A percentile compares a stretch with the other conserved stretches of the same genome.
Evolutionary conservation across 768 basidiomycete genomes (phyloP).

Genomic region (Hypholoma sublateritium): DNA sequence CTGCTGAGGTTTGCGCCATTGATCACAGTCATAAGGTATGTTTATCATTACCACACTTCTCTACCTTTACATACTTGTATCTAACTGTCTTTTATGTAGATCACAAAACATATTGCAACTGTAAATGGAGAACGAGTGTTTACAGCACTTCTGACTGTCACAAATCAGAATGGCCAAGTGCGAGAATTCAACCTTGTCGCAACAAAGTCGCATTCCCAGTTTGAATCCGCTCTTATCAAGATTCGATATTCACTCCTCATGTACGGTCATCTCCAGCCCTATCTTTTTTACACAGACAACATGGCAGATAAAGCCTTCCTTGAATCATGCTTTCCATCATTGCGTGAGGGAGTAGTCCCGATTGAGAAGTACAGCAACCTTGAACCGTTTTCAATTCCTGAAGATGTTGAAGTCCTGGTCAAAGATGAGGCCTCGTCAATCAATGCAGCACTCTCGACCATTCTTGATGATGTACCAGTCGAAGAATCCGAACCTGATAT

Average conservation of each 20-base stretch:
- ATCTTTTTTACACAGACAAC: conserved; percentile 17
- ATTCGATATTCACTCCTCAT: conserved; percentile 13
- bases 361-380: conserved; percentile 25
- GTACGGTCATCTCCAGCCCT: conserved; percentile 16
- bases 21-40: conserved; percentile 3
- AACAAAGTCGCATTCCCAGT: conserved; percentile 29
- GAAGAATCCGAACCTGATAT: conserved; percentile 4
- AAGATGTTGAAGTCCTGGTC: conserved; percentile 4
- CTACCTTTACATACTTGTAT: not conserved
- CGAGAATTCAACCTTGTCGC: conserved; percentile 19
- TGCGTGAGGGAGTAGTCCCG: conserved; percentile 19
- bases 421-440: conserved; percentile 10
- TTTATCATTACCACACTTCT: not conserved
- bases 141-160: conserved; percentile 23
- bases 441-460: conserved; percentile 12
- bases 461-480: conserved; percentile 11
- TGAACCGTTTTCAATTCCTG: conserved; percentile 7
- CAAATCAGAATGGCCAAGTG: conserved; percentile 27
- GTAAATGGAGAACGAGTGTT: conserved; percentile 26
- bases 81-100: conserved; percentile 9
- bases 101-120: conserved; percentile 26
- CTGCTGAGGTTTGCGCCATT: not conserved
- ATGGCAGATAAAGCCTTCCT: conserved; percentile 19
- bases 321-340: conserved; percentile 20
- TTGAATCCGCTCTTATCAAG: conserved; percentile 12